These are phyloP conservation scores for Furcasterigmium sp. DNA, from an alignment of 2,329 filamentous ascomycete genomes.

Conservation along the genomic window DNA sequence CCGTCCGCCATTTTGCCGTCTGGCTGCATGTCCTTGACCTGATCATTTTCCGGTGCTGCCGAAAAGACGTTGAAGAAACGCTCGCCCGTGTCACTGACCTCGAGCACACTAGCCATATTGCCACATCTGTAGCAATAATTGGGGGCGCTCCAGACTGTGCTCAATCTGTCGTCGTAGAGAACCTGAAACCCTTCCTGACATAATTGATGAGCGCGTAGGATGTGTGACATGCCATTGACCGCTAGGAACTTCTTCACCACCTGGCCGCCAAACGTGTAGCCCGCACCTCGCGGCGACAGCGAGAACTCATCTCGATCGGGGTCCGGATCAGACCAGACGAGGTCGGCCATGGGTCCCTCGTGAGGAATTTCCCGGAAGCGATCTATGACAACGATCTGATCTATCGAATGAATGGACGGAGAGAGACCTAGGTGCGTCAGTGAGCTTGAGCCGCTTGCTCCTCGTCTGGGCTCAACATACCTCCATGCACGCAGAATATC, in stretches of 20 bases:
- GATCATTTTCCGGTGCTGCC: slow-evolving; percentile 91
- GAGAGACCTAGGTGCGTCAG: slow-evolving; percentile 55
- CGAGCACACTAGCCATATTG: slow-evolving; percentile 93
- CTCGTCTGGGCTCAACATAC: slow-evolving; percentile 23
- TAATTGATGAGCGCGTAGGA: slow-evolving; percentile 93
- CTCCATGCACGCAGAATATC: slow-evolving; percentile 98
- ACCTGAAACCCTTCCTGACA: slow-evolving; percentile 98
- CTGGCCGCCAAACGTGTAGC: slow-evolving; percentile 95
- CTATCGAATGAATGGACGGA: slow-evolving; percentile 92
- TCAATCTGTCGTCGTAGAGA: slow-evolving; percentile 88
- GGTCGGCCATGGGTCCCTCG: slow-evolving; percentile 98
- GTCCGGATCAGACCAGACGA: slow-evolving; percentile 98
- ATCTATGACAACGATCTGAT: slow-evolving; percentile 99
- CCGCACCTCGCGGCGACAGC: slow-evolving; percentile 84
- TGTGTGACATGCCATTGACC: slow-evolving; percentile 97
- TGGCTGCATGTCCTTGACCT: slow-evolving; percentile 79
- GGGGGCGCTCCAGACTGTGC: slow-evolving; percentile 96
- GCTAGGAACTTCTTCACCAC: slow-evolving; percentile 98
- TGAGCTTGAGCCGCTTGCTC: background rate
- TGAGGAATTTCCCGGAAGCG: slow-evolving; percentile 97
- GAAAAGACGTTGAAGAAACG: slow-evolving; percentile 98
- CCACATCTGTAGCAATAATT: slow-evolving; percentile 96
- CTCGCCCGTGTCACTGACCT: slow-evolving; percentile 90
- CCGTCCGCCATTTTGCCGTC: slow-evolving; percentile 62
- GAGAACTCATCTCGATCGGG: slow-evolving; percentile 97